Base-by-base conservation (phyloP, 371 early-diverging fungal genomes). In the Mucor irregularis region DNA sequence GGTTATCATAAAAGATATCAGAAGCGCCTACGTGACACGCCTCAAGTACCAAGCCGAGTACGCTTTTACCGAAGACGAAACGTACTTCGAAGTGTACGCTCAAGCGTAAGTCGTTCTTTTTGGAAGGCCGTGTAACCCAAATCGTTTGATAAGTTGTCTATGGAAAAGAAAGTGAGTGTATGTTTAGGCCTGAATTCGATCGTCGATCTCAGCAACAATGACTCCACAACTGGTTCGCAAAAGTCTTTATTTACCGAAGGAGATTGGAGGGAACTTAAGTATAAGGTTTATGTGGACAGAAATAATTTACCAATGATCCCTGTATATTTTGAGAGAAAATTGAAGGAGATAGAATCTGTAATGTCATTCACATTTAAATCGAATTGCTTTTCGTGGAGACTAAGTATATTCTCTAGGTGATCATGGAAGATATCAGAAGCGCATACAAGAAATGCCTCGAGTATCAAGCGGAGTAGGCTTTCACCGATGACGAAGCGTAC, bases 131-230 rank as follows among this genome's bases (percentile, higher is more conserved):
- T n/a, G n/a, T n/a, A n/a, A n/a, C n/a, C n/a, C n/a, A 39, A n/a
- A 39, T 24, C 35, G 13, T 51, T 17, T n/a, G 51, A 13, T 16
- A 29, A 51, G 37, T 28, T 51, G 34, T 13, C 37, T 39, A 21
- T 39, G 13, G 40, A 39, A 37, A 26, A 51, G 39, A 39, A 49
- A 37, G 25, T 37, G 21, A 49, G 13, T 37, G 28, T 49, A 35
- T 33, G 34, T 37, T 37, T 49, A 24, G 50, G 50, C 22, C 50
- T 49, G 22, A 34, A 49, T 49, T 49, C 37, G 13, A 37, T 49
- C 2, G 17, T 17, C 19, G 49, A 35, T 25, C 25, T 49, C 14
- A 40, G 40, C 2, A 51, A 51, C 39, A 40, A 51, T 11, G 40
- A 29, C 17, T 26, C 11, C 16, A 13, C 52, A 10, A 19, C n/a